Evolutionary conservation across 495 filamentous ascomycete species (phyloP).

Genomic region (Hypomontagnella monticulosa): DNA sequence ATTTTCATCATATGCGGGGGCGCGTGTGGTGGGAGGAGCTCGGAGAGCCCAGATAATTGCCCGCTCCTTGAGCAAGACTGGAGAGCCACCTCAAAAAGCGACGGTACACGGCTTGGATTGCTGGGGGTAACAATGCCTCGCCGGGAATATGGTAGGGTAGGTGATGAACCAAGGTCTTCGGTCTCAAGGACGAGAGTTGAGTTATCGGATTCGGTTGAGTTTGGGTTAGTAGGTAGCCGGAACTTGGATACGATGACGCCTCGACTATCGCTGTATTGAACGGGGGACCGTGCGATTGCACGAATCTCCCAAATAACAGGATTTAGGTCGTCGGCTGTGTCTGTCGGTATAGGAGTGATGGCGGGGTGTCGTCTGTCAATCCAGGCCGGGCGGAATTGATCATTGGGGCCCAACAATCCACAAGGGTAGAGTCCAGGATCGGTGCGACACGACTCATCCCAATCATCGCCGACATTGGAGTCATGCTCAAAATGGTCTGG

Average conservation of each 20-base stretch:
- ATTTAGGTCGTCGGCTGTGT: background rate
- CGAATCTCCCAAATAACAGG: constrained; percentile 15
- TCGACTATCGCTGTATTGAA: constrained; percentile 46
- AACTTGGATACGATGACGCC: constrained; percentile 45
- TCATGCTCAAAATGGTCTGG: constrained; percentile 35
- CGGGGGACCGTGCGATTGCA: constrained; percentile 39
- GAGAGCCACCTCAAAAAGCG: constrained; percentile 68
- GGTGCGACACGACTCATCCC: background rate
- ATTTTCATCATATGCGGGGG: constrained; percentile 54
- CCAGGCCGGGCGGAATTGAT: constrained; percentile 2
- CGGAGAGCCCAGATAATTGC: constrained; percentile 48
- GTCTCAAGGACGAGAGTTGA: constrained; percentile 22
- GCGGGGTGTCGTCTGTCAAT: constrained; percentile 14
- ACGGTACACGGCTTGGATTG: constrained; percentile 51
- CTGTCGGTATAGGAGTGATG: background rate
- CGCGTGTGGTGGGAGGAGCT: constrained; percentile 57
- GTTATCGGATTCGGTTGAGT: constrained; percentile 2
- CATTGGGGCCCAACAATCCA: background rate
- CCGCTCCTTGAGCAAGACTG: constrained; percentile 47
- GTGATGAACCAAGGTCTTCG: constrained; percentile 29
- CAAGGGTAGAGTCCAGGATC: background rate
- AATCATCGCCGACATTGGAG: background rate
- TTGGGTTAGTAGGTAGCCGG: constrained; percentile 16
- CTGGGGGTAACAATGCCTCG: background rate
- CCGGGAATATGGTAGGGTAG: constrained; percentile 11